Conservation (phyloP, 83 land plant species). For the Larix sibirica region DNA sequence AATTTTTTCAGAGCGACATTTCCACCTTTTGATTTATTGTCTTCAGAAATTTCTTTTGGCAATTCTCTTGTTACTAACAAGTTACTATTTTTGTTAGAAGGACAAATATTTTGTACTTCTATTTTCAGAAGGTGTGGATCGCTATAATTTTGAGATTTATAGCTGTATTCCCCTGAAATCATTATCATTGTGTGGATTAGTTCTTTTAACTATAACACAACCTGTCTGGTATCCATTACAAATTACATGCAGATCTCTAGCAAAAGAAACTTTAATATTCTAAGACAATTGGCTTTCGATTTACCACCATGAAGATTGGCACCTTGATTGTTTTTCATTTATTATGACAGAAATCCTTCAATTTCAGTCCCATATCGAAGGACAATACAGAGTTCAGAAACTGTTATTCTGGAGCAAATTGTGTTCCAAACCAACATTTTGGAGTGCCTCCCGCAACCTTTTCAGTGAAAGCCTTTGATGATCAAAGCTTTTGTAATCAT, state of each 20-base stretch:
- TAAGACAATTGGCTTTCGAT: not conserved
- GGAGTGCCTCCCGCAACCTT: not conserved
- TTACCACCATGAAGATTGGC: not conserved
- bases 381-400: not conserved
- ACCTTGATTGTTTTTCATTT: not conserved
- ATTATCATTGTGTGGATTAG: not conserved
- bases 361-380: not conserved
- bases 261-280: not conserved
- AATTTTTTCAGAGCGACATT: not conserved
- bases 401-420: not conserved
- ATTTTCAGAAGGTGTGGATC: not conserved
- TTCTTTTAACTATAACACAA: not conserved
- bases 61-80: not conserved
- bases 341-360: constrained; percentile 4
- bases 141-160: not conserved
- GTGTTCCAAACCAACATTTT: constrained; percentile 12
- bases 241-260: not conserved
- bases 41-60: not conserved
- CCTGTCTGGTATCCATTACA: not conserved
- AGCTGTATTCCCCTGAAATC: not conserved
- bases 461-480: not conserved
- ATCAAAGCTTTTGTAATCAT: not conserved
- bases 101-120: not conserved
- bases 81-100: not conserved
- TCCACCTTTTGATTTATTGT: not conserved